phyloP scores from a whole-genome alignment of 257 asterid genomes.

The Asclepias syriaca region DNA sequence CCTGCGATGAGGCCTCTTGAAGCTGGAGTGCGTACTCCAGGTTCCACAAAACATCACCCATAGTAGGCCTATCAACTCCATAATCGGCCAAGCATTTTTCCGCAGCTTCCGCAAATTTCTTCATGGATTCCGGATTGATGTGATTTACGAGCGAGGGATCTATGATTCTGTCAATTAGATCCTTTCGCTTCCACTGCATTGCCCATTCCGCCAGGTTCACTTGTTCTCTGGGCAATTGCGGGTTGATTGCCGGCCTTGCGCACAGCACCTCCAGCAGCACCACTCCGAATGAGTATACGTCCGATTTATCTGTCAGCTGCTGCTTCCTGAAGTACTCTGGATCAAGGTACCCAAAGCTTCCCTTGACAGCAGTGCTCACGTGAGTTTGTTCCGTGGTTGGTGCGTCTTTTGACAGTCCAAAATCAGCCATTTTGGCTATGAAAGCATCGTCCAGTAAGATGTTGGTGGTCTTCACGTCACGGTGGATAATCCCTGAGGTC shows the following conservation, averaged over 20 bases:
- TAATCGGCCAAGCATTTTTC: conserved; percentile 89
- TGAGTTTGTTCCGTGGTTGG: conserved; percentile 53
- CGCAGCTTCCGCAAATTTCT: conserved; percentile 73
- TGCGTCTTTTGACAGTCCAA: conserved; percentile 83
- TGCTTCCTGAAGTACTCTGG: conserved; percentile 91
- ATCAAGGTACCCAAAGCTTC: conserved; percentile 88
- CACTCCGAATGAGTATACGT: conserved; percentile 86
- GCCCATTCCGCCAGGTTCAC: conserved; percentile 96
- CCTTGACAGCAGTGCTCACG: conserved; percentile 94
- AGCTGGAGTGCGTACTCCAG: conserved; percentile 77
- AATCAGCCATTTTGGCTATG: conserved; percentile 89
- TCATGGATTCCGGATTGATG: conserved; percentile 67
- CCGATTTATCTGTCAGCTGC: conserved; percentile 78
- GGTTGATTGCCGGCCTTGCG: conserved; percentile 78
- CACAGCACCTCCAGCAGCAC: conserved; percentile 72
- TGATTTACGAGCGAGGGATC: conserved; percentile 62
- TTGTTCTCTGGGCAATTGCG: conserved; percentile 76
- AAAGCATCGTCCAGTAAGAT: conserved; percentile 68
- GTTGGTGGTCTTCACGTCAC: conserved; percentile 85
- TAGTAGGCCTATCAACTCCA: conserved; percentile 84
- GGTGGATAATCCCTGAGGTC: conserved; percentile 75
- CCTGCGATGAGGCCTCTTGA: conserved; percentile 57
- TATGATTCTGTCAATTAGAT: conserved; percentile 67
- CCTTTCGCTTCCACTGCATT: conserved; percentile 88
- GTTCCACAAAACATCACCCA: conserved; percentile 97